Base-by-base conservation (phyloP, 164 flowering plant species). In the Annona cherimola region DNA sequence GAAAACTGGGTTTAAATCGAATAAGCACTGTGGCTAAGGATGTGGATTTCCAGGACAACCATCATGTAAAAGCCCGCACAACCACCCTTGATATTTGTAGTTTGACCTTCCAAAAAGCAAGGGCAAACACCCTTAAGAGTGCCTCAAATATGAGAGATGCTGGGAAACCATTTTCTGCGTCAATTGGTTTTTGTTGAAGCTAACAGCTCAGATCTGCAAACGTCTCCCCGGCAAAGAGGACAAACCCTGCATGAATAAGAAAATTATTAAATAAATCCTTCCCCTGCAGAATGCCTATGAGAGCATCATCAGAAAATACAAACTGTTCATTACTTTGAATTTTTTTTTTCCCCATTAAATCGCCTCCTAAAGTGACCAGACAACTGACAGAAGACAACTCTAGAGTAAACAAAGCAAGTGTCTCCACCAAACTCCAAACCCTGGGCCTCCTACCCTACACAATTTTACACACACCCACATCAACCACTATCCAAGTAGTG, bases 141-240 rank as follows among this genome's bases (percentile, higher is more conserved):
- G n/a, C 42, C 45, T 1, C 57, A 50, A 26, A 16, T 16, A 50
- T 0, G 9, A 39, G 63, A 20, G 19, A 18, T 35, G 19, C 8
- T n/a, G 19, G 63, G 35, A 20, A 20, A 61, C 20, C 7, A 5
- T 8, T 7, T 5, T n/a, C 63, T 20, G 9, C 42, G 46, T 72
- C 45, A 72, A 64, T 72, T 62, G 8, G 54, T 59, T 75, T 64
- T 68, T 4, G 35, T 69, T 3, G 44, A 2, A 26, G 44, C 18
- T 41, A 18, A 42, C 61, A 45, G 68, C 39, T 79, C 90, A 1
- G 88, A 69, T 75, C 75, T 74, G 80, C 92, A 87, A 57, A 90
- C 83, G 74, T 90, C 92, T n/a, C 92, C 83, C 4, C 95, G 92
- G 73, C 95, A 90, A 68, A 90, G 92, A 26, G 95, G 95, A 63